Evolutionary conservation across 2,329 filamentous ascomycete genomes (phyloP), one percentile per base, ranked within the genome.

Genomic region (Microdochium bolleyi): DNA sequence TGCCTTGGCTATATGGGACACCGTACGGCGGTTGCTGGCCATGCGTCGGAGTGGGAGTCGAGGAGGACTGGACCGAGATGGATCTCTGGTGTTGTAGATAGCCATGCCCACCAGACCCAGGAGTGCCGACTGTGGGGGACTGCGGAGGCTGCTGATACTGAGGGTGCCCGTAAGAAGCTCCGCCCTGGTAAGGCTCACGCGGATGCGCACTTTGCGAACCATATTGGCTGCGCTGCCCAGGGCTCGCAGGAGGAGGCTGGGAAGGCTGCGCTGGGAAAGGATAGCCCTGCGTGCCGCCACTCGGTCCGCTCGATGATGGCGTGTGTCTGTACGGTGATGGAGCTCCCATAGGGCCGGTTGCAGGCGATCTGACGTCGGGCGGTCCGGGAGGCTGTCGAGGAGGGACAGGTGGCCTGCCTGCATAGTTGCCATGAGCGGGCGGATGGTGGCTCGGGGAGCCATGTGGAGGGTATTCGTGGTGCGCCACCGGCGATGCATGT

Each of bases 41-140:
- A 49, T 83, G 80, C 16, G 80, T 77, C 38, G 81, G 83, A 7
- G 79, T 83, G n/a, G 81, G 81, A 34, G 82, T 85, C 11, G 79
- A 70, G 24, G 75, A 77, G 13, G 82, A 84, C 52, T 84, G 78
- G 5, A 76, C 70, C 22, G 82, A 85, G 53, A 78, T 78, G 44
- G 82, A 81, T 60, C 80, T 66, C 57, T 72, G 70, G 53, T 73
- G 71, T 49, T 69, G 63, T 48, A 72, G 60, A 54, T 62, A 65
- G 53, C 64, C 59, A 19, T 46, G 41, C 3, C 41, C 41, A 4
- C 41, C 41, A 3, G 19, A 4, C 4, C 41, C 41, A 19, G 24
- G 48, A 2, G 24, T 49, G 48, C 48, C 24, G 7, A 49, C 24
- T 4, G 48, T 49, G 24, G 48, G 48, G 9, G 48, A 32, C 24